phyloP scores from a whole-genome alignment of 768 basidiomycete species.

The Pluteus cervinus region DNA sequence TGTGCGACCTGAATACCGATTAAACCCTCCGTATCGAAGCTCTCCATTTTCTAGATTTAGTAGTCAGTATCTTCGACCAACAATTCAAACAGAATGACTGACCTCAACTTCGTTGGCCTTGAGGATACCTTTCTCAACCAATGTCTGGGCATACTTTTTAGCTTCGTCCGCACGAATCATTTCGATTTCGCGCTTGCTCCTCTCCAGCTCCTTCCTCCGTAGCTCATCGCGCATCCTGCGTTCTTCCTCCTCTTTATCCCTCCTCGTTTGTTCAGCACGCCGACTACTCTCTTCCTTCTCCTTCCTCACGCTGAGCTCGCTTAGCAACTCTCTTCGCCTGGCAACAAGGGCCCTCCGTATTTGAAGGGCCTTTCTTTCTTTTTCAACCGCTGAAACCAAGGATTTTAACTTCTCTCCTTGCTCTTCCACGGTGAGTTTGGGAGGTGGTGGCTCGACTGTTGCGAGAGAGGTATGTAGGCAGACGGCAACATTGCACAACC shows the following conservation, averaged over 20 bases:
- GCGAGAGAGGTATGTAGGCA: constrained; percentile 69
- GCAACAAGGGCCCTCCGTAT: constrained; percentile 78
- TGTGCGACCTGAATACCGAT: constrained; percentile 91
- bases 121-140: constrained; percentile 76
- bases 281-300: constrained; percentile 85
- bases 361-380: constrained; percentile 72
- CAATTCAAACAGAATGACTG: constrained; percentile 20
- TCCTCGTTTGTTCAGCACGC: constrained; percentile 59
- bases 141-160: constrained; percentile 77
- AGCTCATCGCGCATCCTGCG: constrained; percentile 58
- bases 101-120: constrained; percentile 61
- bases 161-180: constrained; percentile 76
- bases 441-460: constrained; percentile 39
- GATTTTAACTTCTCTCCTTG: constrained; percentile 51
- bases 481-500: constrained; percentile 69
- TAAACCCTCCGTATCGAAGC: constrained; percentile 78
- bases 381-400: constrained; percentile 59
- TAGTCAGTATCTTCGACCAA: constrained; percentile 6
- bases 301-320: constrained; percentile 77
- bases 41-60: constrained; percentile 62
- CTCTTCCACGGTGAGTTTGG: constrained; percentile 41
- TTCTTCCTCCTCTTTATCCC: constrained; percentile 67
- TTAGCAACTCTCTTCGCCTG: constrained; percentile 77
- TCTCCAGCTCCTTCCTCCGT: constrained; percentile 59
- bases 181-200: constrained; percentile 68